These are phyloP conservation scores for Calendula officinalis DNA, from an alignment of 129 eudicot species.

Conservation along the genomic window DNA sequence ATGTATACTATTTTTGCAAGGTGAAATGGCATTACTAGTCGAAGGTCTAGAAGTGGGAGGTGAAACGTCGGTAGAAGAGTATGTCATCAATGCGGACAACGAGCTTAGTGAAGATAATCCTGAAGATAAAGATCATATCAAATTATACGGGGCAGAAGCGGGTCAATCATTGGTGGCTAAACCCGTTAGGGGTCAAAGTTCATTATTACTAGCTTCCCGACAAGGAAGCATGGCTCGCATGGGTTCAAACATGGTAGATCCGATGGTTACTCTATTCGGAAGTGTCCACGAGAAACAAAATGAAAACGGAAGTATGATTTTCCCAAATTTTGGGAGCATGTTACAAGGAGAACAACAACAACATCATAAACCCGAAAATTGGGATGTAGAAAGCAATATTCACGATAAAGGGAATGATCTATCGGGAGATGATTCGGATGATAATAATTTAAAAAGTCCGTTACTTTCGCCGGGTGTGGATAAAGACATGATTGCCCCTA, in stretches of 20 bases:
- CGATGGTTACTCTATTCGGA: slow-evolving; percentile 75
- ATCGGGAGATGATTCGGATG: slow-evolving; percentile 51
- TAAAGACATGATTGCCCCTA: slow-evolving; percentile 34
- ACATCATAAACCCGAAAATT: slow-evolving; percentile 43
- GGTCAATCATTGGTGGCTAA: slow-evolving; percentile 86
- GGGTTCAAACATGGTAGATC: slow-evolving; percentile 56
- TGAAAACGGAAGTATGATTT: slow-evolving; percentile 58
- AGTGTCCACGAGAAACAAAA: slow-evolving; percentile 82
- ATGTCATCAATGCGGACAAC: slow-evolving; percentile 63
- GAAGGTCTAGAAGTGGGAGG: slow-evolving; percentile 87
- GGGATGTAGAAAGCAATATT: slow-evolving; percentile 58
- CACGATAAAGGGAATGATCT: slow-evolving; percentile 37
- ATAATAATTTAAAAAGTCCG: slow-evolving; percentile 52
- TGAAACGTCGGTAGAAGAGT: slow-evolving; percentile 76
- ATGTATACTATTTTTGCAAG: slow-evolving; percentile 28
- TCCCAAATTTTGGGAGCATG: slow-evolving; percentile 70
- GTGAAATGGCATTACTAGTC: slow-evolving; percentile 79
- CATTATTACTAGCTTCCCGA: slow-evolving; percentile 57
- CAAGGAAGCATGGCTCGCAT: slow-evolving; percentile 64
- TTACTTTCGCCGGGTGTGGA: slow-evolving; percentile 62
- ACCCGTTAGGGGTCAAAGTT: slow-evolving; percentile 80
- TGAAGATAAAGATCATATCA: slow-evolving; percentile 59
- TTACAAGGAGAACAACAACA: slow-evolving; percentile 47
- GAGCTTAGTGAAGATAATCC: slow-evolving; percentile 43
- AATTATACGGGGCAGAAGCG: slow-evolving; percentile 72